Evolutionary conservation across 1,284 basidiomycete genomes (phyloP).

Genomic region (Tilletiaria anomala): DNA sequence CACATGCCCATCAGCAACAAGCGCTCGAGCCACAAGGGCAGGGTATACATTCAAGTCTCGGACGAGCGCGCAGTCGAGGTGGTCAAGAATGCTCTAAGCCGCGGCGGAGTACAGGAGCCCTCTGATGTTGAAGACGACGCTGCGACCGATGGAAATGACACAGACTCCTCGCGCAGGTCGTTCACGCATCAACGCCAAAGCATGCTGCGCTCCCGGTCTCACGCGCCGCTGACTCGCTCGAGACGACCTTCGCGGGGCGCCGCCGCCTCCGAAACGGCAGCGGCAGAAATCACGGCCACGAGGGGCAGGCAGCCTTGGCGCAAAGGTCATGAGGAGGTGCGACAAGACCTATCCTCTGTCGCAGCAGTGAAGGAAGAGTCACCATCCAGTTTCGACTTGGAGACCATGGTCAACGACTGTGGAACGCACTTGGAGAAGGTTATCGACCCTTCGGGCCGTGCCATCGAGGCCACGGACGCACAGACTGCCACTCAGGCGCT

Average conservation of each 20-base stretch:
- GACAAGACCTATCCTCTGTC: too few species aligned
- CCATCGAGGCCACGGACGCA: background rate
- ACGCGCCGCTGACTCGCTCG: too few species aligned
- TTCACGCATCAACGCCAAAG: background rate
- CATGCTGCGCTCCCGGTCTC: conserved; percentile 1
- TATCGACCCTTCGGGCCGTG: background rate
- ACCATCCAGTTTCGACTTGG: conserved; percentile 1
- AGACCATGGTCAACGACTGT: background rate
- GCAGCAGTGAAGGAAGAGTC: too few species aligned
- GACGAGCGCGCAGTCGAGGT: conserved; percentile 23
- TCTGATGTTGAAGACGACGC: conserved; percentile 9
- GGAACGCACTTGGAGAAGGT: conserved; percentile 1
- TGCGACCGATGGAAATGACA: conserved; percentile 7
- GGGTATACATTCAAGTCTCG: conserved; percentile 18
- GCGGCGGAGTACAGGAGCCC: conserved; percentile 21
- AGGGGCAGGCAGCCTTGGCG: too few species aligned
- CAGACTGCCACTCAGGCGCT: conserved; percentile 6
- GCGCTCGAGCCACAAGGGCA: background rate
- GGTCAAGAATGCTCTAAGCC: conserved; percentile 23
- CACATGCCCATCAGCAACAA: background rate
- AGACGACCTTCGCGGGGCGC: too few species aligned
- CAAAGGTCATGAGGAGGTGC: too few species aligned
- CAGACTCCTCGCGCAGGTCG: background rate
- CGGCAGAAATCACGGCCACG: too few species aligned
- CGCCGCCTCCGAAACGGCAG: too few species aligned